Percentiles rank a stretch among this genome's conserved stretches.
phyloP scores from a whole-genome alignment of 768 basidiomycete species.

The Lentinula edodes region DNA sequence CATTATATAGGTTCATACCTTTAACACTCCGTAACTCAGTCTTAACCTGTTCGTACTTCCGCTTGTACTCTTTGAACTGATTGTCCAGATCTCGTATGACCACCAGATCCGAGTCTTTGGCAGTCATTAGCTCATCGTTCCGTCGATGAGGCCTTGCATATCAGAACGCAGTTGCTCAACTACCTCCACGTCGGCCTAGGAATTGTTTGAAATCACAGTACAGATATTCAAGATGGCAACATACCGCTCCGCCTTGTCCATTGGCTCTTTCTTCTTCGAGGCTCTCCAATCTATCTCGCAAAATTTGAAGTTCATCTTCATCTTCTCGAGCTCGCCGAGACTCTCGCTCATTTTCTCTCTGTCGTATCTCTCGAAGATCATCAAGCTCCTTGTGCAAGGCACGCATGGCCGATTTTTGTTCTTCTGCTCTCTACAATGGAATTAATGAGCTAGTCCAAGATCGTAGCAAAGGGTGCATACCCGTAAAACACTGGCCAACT shows the following conservation, averaged over 20 bases:
- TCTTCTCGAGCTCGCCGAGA: constrained; percentile 54
- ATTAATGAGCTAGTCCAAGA: constrained; percentile 4
- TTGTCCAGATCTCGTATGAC: constrained; percentile 74
- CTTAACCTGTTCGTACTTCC: constrained; percentile 92
- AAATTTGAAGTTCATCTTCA: constrained; percentile 64
- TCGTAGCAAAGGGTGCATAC: constrained; percentile 30
- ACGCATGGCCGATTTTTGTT: constrained; percentile 61
- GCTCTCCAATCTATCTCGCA: constrained; percentile 61
- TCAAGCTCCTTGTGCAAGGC: constrained; percentile 78
- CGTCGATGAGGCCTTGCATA: constrained; percentile 73
- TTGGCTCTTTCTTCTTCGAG: constrained; percentile 57
- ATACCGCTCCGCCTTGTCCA: constrained; percentile 29
- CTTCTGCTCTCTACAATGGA: constrained; percentile 59
- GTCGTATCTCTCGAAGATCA: constrained; percentile 56
- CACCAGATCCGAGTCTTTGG: constrained; percentile 76
- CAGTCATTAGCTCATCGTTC: constrained; percentile 85
- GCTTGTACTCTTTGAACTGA: constrained; percentile 87
- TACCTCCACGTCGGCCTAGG: constrained; percentile 57
- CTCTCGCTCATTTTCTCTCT: constrained; percentile 55
- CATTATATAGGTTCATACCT: constrained; percentile 42
- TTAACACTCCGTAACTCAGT: constrained; percentile 92
- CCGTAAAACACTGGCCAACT: constrained; percentile 64
- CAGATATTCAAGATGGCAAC: background rate
- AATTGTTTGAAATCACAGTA: background rate
- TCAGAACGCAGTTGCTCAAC: constrained; percentile 80